Evolutionary conservation across 2,329 filamentous ascomycete species (phyloP), one percentile per base, ranked within the genome.

Genomic region (Aspergillus sp.): DNA sequence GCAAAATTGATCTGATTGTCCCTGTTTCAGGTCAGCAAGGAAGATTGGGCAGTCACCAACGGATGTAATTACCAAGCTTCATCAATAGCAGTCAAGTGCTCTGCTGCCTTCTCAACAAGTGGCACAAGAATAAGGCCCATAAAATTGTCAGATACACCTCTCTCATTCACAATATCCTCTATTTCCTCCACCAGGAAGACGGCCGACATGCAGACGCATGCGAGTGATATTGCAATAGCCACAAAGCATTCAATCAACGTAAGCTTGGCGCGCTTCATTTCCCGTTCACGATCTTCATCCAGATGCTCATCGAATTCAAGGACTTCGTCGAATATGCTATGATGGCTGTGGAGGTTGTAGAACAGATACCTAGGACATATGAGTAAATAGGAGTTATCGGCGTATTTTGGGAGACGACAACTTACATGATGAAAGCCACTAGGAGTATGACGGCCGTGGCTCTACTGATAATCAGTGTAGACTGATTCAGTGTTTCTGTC

Each of bases 41-140:
- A 25, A 15, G 32, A 28, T 23, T 49, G 21, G 15, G 13, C 41
- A 45, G 41, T 21, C 28, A 5, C 10, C 5, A 17, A 43, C 3
- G 15, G 30, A 25, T 30, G 12, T 8, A 60, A 69, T 61, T 91
- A 89, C 82, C 87, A 94, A 23, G 91, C 91, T 81, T 96, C 91
- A 68, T 95, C 91, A 60, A 96, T 82, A 45, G 91, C 90, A 2
- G 90, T 93, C 50, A 96, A 79, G 76, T 96, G 91, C 75, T 96
- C 91, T 12, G 91, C 91, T 2, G 90, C 88, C 76, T 96, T 96
- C 72, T 96, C 92, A 5, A 95, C 91, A 0, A 96, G 82, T 4
- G 91, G 79, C 15, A 95, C 85, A 0, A 96, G 82, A 65, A 95
- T 94, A 39, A 96, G 80, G 69, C 91, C 85, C 63, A 88, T 78